Base-by-base conservation (phyloP, 805 yeast genomes). In the Lachancea nothofagi region DNA sequence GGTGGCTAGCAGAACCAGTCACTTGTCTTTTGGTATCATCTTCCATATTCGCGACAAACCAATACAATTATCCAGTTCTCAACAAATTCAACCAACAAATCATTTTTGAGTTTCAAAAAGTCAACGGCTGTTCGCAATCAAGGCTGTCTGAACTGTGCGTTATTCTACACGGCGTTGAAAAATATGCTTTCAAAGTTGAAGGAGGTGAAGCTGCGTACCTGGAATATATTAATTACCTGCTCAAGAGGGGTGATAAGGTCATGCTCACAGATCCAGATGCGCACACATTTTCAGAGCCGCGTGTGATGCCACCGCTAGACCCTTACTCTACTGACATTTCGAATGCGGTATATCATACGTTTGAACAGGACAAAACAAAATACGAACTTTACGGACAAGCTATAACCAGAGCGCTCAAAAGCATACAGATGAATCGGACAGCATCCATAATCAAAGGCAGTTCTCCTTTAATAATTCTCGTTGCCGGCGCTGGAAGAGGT, bases 401-500 rank as follows among this genome's bases (percentile, higher is more conserved):
- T 1, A 74, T 83, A 4, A 64, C 62, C 19, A 56, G 67, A 30
- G 86, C 89, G 0, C 43, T 83, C 13, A 49, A 51, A 28, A 71
- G 59, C 40, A 42, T 51, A 2, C 54, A 53, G 33, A 40, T 47
- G 32, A 25, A 41, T 5, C 35, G 41, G 14, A 23, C 29, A 14
- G 20, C n/a, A 6, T 19, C 14, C 28, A 24, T 8, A 28, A 28
- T 22, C 40, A 38, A 9, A 29, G 41, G 8, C 30, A 39, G 14
- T 9, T 18, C 45, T 5, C 53, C 45, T 7, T 46, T 70, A 20
- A 62, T 63, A 8, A 62, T 84, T 7, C 69, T 83, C 3, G 71
- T 89, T 2, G 78, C 83, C 2, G 97, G 97, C 0, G 93, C 96
- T 0, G 97, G 97, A 1, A 65, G 87, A 32, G 97, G 97, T 1